These are phyloP conservation scores for Aegilops tauschii DNA, from an alignment of 176 grass and related monocot genomes.

Conservation along the genomic window DNA sequence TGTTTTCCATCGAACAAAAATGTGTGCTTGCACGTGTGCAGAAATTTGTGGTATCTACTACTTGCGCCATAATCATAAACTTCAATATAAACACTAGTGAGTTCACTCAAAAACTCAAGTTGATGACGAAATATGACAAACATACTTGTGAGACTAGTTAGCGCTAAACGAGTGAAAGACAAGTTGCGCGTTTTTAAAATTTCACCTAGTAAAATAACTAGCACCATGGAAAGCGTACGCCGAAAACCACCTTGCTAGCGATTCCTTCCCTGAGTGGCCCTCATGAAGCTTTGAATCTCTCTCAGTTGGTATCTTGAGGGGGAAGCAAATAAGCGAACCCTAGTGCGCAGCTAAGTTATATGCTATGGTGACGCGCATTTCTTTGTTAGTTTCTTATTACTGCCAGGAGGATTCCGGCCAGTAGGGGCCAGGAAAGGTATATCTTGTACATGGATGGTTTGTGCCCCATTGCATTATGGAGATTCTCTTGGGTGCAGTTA, in stretches of 20 bases:
- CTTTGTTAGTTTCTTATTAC: not conserved
- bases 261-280: slow-evolving; percentile 5
- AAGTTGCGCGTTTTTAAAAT: not conserved
- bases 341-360: not conserved
- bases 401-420: not conserved
- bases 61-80: not conserved
- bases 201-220: not conserved
- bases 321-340: not conserved
- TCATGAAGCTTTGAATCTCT: slow-evolving; percentile 10
- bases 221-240: not conserved
- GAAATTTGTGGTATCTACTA: not conserved
- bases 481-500: slow-evolving; percentile 6
- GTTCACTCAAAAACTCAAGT: not conserved
- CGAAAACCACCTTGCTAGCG: not conserved
- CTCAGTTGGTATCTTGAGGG: not conserved
- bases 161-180: not conserved
- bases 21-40: not conserved
- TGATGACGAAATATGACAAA: not conserved
- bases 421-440: slow-evolving; percentile 39
- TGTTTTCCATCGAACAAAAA: not conserved
- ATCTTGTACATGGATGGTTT: slow-evolving; percentile 25
- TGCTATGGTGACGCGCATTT: not conserved
- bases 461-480: slow-evolving; percentile 4
- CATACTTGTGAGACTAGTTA: not conserved
- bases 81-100: not conserved